Evolutionary conservation across 2,329 filamentous ascomycete genomes (phyloP).

Genomic region (Verruconis gallopava): DNA sequence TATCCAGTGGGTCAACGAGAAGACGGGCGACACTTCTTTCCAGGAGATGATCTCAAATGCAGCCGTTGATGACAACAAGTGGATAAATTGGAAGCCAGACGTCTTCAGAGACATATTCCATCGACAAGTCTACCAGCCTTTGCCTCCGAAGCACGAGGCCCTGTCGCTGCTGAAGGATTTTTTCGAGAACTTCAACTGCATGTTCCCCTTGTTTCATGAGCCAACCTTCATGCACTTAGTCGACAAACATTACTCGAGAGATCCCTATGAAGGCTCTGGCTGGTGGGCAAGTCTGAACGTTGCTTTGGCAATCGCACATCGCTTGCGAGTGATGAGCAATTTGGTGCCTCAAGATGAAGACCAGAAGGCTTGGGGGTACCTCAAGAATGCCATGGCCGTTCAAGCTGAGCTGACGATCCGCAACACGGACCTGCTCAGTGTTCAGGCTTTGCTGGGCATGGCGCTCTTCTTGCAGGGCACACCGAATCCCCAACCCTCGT

Average conservation of each 20-base stretch:
- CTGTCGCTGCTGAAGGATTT: constrained; percentile 82
- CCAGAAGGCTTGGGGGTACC: constrained; percentile 83
- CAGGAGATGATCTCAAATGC: constrained; percentile 85
- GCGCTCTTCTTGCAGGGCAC: constrained; percentile 90
- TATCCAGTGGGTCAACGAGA: constrained; percentile 96
- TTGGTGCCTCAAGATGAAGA: constrained; percentile 83
- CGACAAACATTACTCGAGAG: constrained; percentile 80
- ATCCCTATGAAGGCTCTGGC: constrained; percentile 87
- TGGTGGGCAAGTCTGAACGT: constrained; percentile 99
- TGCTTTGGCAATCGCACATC: constrained; percentile 81
- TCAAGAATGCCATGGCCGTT: constrained; percentile 94
- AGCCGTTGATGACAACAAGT: constrained; percentile 84
- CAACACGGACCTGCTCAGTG: constrained; percentile 87
- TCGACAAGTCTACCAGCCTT: constrained; percentile 65
- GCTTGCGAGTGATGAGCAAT: constrained; percentile 90
- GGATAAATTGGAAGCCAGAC: constrained; percentile 97
- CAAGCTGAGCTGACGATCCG: constrained; percentile 89
- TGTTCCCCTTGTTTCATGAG: constrained; percentile 95
- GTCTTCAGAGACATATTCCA: constrained; percentile 88
- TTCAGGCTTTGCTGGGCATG: constrained; percentile 89
- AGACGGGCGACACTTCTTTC: constrained; percentile 91
- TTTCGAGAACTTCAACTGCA: constrained; percentile 98
- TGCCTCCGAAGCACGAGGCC: constrained; percentile 79
- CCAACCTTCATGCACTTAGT: constrained; percentile 97
- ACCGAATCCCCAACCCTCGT: constrained; percentile 88